Evolutionary conservation across 2,329 filamentous ascomycete genomes (phyloP).

Genomic region (Aspergillus latus): DNA sequence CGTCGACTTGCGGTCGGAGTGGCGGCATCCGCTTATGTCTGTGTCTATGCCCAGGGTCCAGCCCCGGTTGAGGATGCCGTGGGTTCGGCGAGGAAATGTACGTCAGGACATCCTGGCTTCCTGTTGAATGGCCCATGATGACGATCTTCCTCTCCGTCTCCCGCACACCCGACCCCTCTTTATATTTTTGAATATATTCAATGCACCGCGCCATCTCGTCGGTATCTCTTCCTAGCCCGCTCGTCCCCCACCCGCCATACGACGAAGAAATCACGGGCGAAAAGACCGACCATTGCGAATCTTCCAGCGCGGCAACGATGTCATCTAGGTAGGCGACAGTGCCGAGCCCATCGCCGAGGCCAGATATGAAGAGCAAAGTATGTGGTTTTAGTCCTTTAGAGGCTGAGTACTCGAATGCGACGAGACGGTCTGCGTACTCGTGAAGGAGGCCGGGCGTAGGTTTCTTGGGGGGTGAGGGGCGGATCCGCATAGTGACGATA

Average conservation of each 20-base stretch:
- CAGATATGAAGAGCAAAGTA: constrained; percentile 59
- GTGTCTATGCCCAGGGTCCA: constrained; percentile 22
- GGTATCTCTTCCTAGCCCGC: constrained; percentile 54
- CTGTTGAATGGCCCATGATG: constrained; percentile 68
- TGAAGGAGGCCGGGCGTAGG: not conserved
- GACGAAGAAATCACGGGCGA: constrained; percentile 53
- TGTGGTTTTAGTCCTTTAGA: constrained; percentile 34
- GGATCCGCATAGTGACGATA: not conserved
- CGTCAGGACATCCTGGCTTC: constrained; percentile 67
- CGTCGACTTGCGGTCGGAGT: constrained; percentile 61
- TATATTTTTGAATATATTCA: constrained; percentile 47
- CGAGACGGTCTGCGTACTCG: constrained; percentile 1
- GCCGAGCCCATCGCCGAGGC: constrained; percentile 58
- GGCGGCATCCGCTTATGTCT: constrained; percentile 27
- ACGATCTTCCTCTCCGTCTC: constrained; percentile 54
- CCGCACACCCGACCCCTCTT: constrained; percentile 19
- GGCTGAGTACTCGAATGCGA: constrained; percentile 5
- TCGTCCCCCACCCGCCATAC: constrained; percentile 56
- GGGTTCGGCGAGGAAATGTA: constrained; percentile 54
- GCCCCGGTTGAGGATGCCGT: constrained; percentile 26
- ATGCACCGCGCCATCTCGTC: constrained; percentile 55
- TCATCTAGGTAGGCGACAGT: constrained; percentile 55
- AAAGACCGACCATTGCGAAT: constrained; percentile 54
- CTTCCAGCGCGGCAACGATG: constrained; percentile 51
- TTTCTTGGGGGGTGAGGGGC: not conserved